Base-by-base conservation (phyloP, 495 filamentous ascomycete genomes). In the Hyphodiscus hymeniophilus region DNA sequence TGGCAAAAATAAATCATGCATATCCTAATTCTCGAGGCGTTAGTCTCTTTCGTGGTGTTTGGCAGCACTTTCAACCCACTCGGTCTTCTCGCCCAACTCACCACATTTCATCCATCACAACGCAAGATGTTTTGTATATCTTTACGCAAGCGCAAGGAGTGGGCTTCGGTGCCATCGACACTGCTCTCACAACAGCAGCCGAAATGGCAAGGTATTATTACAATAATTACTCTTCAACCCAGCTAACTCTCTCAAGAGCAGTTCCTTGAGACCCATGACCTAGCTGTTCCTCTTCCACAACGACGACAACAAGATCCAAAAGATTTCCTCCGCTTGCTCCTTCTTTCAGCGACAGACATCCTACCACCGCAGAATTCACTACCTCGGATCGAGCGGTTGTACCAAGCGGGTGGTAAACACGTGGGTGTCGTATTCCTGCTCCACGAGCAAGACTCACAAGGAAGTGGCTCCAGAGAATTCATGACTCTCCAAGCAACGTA, bases 391-490 rank as follows among this genome's bases (percentile, higher is more conserved):
- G 65, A 71, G 28, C 64, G 71, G 16, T 66, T 84, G n/a, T 58
- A 58, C 40, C 58, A 75, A 23, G 60, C 60, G 8, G 65, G 69
- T 20, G 62, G 64, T 11, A 50, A 59, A 21, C 56, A 70, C 32
- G 60, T 73, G 15, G 72, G 67, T 38, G 68, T 85, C 33, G 55
- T 74, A 12, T 79, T 83, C 55, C 61, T 82, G 2, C 64, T 82
- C 1, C 64, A 64, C 7, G 59, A 63, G 33, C 48, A 40, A 3
- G 0, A 21, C n/a, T 38, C 42, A 16, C 55, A 42, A 12, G 44
- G 45, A 1, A 50, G 40, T 38, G 56, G 62, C 12, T 63, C 59
- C 42, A 46, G 56, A 13, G 48, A 57, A 6, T 60, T 68, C 47
- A 69, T 70, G 64, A 56, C 59, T 38, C 64, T 76, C 39, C 70